Evolutionary conservation across 306 rosid genomes (phyloP).

Genomic region (Lathyrus sativus): DNA sequence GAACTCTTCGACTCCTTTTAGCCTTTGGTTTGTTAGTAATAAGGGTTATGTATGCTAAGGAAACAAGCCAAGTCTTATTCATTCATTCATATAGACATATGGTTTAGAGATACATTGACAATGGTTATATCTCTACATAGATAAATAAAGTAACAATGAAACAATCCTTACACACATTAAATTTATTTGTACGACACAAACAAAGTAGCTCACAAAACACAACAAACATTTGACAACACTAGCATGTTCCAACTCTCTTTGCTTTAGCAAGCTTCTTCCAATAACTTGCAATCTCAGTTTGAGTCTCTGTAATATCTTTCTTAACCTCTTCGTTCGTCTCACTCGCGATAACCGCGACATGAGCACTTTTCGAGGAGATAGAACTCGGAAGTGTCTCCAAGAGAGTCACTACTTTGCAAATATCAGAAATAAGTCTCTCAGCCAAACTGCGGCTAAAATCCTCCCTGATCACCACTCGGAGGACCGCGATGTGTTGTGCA

Average conservation of each 20-base stretch:
- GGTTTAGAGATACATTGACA: not conserved
- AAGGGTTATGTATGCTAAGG: not conserved
- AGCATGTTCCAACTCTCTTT: conserved; percentile 73
- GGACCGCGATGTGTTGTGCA: conserved; percentile 67
- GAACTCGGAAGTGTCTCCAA: conserved; percentile 51
- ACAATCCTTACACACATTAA: conserved; percentile 14
- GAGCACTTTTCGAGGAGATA: conserved; percentile 41
- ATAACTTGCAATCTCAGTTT: conserved; percentile 38
- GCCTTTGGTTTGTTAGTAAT: too few relatives aligned
- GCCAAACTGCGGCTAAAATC: conserved; percentile 81
- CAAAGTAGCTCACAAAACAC: conserved; percentile 20
- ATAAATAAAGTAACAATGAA: not conserved
- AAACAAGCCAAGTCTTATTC: not conserved
- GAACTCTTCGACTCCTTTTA: too few relatives aligned
- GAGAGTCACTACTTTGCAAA: conserved; percentile 58
- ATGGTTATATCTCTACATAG: not conserved
- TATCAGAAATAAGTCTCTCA: conserved; percentile 72
- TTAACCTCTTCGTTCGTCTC: conserved; percentile 45
- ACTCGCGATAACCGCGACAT: conserved; percentile 45
- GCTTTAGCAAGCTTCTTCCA: conserved; percentile 61
- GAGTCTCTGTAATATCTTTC: conserved; percentile 50
- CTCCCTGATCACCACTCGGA: conserved; percentile 86
- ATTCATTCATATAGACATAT: not conserved
- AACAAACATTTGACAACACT: conserved; percentile 28
- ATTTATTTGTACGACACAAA: not conserved